Percentiles rank a stretch among this genome's conserved stretches.
These are phyloP conservation scores for Insectozyma bohioensis DNA, from an alignment of 1,139 yeast species.

Conservation along the genomic window DNA sequence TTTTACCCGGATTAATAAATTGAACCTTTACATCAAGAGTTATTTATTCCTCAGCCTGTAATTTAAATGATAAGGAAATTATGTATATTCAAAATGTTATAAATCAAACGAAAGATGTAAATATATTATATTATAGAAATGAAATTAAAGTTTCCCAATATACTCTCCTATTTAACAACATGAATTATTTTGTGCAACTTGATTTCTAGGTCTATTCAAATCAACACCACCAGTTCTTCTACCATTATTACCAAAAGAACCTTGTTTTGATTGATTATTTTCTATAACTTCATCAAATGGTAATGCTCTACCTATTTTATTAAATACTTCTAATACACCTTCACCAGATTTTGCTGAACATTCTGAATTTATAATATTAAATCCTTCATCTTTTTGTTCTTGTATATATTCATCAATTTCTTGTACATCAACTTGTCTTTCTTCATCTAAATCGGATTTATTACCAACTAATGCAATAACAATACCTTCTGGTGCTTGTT, in stretches of 20 bases:
- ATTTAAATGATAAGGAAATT: too few species aligned
- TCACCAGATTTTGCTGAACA: conserved; percentile 51
- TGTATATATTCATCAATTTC: conserved; percentile 38
- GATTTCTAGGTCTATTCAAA: conserved; percentile 32
- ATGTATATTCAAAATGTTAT: too few species aligned
- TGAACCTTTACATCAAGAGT: too few species aligned
- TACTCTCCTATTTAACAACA: conserved; percentile 30
- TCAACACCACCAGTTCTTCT: conserved; percentile 40
- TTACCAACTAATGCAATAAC: conserved; percentile 89
- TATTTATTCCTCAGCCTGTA: too few species aligned
- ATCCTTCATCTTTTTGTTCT: conserved; percentile 26
- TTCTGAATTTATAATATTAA: conserved; percentile 30
- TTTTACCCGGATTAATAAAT: conserved; percentile 4
- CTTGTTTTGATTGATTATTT: conserved; percentile 26
- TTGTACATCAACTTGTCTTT: conserved; percentile 45
- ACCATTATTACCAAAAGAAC: conserved; percentile 17
- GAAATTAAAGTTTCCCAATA: too few species aligned
- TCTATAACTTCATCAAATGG: conserved; percentile 42
- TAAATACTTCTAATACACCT: conserved; percentile 45
- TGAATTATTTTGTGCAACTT: conserved; percentile 22
- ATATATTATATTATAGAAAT: too few species aligned
- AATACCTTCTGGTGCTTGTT: conserved; percentile 82
- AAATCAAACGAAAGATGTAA: too few species aligned
- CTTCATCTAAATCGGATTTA: conserved; percentile 66
- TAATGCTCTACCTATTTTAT: conserved; percentile 42